These are phyloP conservation scores for Polyporus arcularius DNA, from an alignment of 768 basidiomycete species.

Conservation along the genomic window DNA sequence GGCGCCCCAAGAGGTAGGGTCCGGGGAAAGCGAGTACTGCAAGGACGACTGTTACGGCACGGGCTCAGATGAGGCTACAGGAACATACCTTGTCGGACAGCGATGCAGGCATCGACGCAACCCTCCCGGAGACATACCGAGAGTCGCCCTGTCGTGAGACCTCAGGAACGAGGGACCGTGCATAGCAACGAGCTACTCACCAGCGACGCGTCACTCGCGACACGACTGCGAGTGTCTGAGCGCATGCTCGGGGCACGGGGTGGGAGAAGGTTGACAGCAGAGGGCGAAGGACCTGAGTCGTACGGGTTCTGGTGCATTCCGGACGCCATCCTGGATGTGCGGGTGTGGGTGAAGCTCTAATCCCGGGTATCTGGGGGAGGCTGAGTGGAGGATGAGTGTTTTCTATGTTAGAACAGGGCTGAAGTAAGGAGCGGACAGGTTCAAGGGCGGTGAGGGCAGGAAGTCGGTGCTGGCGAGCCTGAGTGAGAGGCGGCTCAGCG, in stretches of 20 bases:
- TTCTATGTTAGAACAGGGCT: slow-evolving; percentile 4
- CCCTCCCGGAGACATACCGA: slow-evolving; percentile 17
- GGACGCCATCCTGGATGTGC: slow-evolving; percentile 19
- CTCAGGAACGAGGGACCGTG: not conserved
- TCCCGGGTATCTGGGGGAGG: slow-evolving; percentile 12
- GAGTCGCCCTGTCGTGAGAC: slow-evolving; percentile 18
- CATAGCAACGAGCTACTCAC: slow-evolving; percentile 10
- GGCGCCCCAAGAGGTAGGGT: slow-evolving; percentile 73
- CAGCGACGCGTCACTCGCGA: slow-evolving; percentile 24
- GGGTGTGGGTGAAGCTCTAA: not conserved
- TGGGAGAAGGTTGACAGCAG: slow-evolving; percentile 22
- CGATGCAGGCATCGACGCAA: slow-evolving; percentile 19
- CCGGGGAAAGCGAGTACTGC: slow-evolving; percentile 74
- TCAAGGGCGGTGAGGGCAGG: not conserved
- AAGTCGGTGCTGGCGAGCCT: not conserved
- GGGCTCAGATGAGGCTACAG: not conserved
- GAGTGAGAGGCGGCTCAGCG: not conserved
- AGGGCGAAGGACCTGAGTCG: slow-evolving; percentile 17
- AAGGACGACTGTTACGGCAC: not conserved
- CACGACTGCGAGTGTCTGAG: slow-evolving; percentile 17
- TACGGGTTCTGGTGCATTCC: slow-evolving; percentile 17
- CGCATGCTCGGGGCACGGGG: slow-evolving; percentile 19
- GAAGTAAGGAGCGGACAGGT: slow-evolving; percentile 12
- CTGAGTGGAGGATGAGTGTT: not conserved
- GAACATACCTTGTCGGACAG: slow-evolving; percentile 26